A percentile compares a stretch with the other conserved stretches of the same genome.
phyloP scores from a whole-genome alignment of 1,284 basidiomycete genomes.

The Ceratobasidium sp. region DNA sequence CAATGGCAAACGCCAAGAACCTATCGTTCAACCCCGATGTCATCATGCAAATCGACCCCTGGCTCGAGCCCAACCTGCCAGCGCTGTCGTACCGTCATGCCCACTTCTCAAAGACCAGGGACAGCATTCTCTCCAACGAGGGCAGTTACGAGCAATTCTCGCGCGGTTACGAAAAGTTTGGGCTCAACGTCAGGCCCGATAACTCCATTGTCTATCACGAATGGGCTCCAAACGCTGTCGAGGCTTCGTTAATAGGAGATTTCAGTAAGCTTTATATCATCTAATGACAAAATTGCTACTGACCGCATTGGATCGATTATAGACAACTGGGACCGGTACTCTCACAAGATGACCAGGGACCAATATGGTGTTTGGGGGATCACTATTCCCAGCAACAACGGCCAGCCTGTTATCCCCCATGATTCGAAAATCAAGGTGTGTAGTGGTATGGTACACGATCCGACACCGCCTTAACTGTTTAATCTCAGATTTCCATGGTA shows the following conservation, averaged over 20 bases:
- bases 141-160: constrained; percentile 92
- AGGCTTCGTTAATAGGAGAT: constrained; percentile 90
- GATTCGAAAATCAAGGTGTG: constrained; percentile 91
- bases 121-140: constrained; percentile 77
- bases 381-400: constrained; percentile 75
- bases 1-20: constrained; percentile 24
- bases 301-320: constrained; percentile 19
- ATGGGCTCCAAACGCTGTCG: constrained; percentile 92
- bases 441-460: constrained; percentile 2
- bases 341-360: constrained; percentile 87
- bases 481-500: constrained; percentile 82
- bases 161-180: constrained; percentile 86
- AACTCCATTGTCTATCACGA: constrained; percentile 87
- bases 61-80: constrained; percentile 78
- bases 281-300: constrained; percentile 32
- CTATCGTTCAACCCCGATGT: constrained; percentile 28
- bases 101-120: constrained; percentile 77
- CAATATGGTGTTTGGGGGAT: constrained; percentile 95
- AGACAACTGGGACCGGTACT: constrained; percentile 89
- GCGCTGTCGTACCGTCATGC: constrained; percentile 78
- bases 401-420: constrained; percentile 87
- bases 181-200: constrained; percentile 76
- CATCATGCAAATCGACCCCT: constrained; percentile 65
- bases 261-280: constrained; percentile 77
- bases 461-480: constrained; percentile 15